Conservation (phyloP, 1,284 basidiomycete species). For the Neolentinus lepideus region DNA sequence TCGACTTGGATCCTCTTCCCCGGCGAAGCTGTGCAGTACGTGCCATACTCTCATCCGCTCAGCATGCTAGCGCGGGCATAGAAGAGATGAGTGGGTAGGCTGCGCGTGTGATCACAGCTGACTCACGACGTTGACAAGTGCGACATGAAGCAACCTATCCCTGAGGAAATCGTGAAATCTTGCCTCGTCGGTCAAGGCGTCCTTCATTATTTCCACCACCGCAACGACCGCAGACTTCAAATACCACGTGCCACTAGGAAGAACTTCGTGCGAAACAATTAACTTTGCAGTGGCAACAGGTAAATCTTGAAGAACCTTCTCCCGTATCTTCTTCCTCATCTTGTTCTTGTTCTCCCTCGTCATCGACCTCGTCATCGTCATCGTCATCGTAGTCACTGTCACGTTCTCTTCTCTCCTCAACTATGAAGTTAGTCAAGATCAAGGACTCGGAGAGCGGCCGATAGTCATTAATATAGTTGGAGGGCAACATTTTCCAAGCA, state of each 20-base stretch:
- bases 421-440: no score
- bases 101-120: neutral
- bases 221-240: neutral
- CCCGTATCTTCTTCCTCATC: no score
- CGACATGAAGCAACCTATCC: neutral
- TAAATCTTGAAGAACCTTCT: neutral
- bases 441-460: no score
- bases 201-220: neutral
- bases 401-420: no score
- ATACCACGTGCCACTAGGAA: neutral
- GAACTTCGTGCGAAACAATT: neutral
- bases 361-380: no score
- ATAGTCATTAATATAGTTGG: no score
- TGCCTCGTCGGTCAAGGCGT: neutral
- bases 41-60: no score
- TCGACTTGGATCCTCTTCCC: no score
- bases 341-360: no score
- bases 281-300: neutral
- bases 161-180: neutral
- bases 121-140: neutral
- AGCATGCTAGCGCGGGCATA: neutral
- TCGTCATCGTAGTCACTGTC: no score
- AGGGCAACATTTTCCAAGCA: no score
- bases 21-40: no score
- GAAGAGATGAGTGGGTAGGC: neutral